Base-by-base conservation (phyloP, 257 asterid species). In the Apocynum venetum region DNA sequence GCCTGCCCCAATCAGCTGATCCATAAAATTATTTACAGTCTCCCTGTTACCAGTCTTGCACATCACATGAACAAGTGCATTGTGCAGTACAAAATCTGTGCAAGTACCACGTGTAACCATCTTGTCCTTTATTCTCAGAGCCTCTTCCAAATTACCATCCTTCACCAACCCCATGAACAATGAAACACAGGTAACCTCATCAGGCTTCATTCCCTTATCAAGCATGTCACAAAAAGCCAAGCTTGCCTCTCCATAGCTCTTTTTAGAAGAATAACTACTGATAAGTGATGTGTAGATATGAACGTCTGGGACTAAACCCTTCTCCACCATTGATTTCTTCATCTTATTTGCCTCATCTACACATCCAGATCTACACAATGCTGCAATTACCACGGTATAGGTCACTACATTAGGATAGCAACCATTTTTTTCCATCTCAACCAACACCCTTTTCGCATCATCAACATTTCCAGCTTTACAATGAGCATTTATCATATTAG, bases 311-410 rank as follows among this genome's bases (percentile, higher is more conserved):
- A 35, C 64, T 71, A 81, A 70, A 46, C 71, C 72, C 48, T 81
- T 61, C 8, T 61, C 41, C 38, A 71, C n/a, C 84, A 76, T 76
- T 25, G 75, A 70, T 2, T 41, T 51, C 56, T 76, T 81, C 65
- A 81, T 15, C 55, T 72, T 77, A 71, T 71, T 76, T 59, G 84
- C 84, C 57, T 81, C 84, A 61, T 81, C 78, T 48, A 76, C 55
- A 20, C 53, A 4, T 3, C 81, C 78, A 51, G 44, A 25, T 65
- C 73, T 71, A 72, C 79, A 76, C 75, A 81, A 71, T 38, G 75
- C 84, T 52, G 64, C 76, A 69, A 76, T 51, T 72, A 81, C 20
- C 43, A 76, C 52, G 7, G 61, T 71, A 57, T 81, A 76, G 6
- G 78, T 52, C 25, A 76, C 75, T 48, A 43, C n/a, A 64, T 31